A percentile compares a stretch with the other conserved stretches of the same genome.
phyloP scores from a whole-genome alignment of 495 filamentous ascomycete species.

The Penicillium tannophilum region DNA sequence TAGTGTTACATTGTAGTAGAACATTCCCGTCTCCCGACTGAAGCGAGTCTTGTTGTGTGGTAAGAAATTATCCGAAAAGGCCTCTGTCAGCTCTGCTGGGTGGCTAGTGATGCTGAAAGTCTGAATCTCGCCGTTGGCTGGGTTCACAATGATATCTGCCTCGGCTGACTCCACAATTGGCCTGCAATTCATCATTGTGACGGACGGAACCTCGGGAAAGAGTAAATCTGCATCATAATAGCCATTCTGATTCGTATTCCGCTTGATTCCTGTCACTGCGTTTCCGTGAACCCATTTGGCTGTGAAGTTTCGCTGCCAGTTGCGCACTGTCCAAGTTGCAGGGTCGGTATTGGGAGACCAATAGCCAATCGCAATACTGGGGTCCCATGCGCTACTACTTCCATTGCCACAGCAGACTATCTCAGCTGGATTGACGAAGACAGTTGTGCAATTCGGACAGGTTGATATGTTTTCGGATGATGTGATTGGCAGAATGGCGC shows the following conservation, averaged over 20 bases:
- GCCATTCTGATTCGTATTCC: background rate
- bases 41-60: slow-evolving; percentile 16
- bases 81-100: slow-evolving; percentile 17
- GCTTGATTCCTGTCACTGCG: slow-evolving; percentile 15
- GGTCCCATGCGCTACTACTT: slow-evolving; percentile 15
- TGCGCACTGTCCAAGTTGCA: slow-evolving; percentile 6
- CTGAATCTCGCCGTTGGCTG: slow-evolving; percentile 30
- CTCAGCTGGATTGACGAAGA: slow-evolving; percentile 24
- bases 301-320: slow-evolving; percentile 33
- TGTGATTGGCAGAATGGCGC: slow-evolving; percentile 10
- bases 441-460: slow-evolving; percentile 23
- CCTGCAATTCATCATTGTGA: slow-evolving; percentile 34
- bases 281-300: slow-evolving; percentile 35
- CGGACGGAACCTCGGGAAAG: slow-evolving; percentile 23
- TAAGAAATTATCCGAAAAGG: slow-evolving; percentile 32
- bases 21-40: background rate
- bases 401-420: slow-evolving; percentile 36
- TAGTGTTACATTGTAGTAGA: slow-evolving; percentile 20
- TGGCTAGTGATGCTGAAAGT: slow-evolving; percentile 25
- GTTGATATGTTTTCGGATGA: slow-evolving; percentile 6
- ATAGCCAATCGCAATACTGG: slow-evolving; percentile 28
- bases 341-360: slow-evolving; percentile 27
- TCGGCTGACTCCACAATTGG: slow-evolving; percentile 36
- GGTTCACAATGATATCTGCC: slow-evolving; percentile 32
- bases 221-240: slow-evolving; percentile 16